Percentiles rank a stretch among this genome's conserved stretches.
Evolutionary conservation across 176 grass and related monocot species (phyloP).

Genomic region (Carex pumila): DNA sequence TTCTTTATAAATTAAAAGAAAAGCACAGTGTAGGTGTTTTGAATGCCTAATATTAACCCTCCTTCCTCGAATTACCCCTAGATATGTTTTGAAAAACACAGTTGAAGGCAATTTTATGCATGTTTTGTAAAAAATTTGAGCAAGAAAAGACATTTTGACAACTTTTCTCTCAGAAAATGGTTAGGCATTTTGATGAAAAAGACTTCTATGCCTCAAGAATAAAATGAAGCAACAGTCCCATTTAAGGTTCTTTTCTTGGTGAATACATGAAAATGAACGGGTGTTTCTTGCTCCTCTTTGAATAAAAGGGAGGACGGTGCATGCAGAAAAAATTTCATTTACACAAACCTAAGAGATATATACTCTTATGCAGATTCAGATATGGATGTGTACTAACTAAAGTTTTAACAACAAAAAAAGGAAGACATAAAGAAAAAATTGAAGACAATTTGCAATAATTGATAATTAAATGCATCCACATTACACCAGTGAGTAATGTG

Average conservation of each 20-base stretch:
- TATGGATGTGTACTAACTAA: neutral
- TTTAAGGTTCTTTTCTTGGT: neutral
- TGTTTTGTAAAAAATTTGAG: neutral
- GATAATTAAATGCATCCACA: neutral
- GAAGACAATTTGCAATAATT: neutral
- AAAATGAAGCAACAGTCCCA: neutral
- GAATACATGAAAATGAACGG: neutral
- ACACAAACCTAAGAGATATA: neutral
- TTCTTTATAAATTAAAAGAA: neutral
- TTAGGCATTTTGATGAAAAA: neutral
- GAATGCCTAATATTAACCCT: neutral
- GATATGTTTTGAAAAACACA: neutral
- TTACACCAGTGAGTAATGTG: neutral
- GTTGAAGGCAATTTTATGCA: no score
- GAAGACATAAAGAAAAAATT: neutral
- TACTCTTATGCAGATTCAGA: neutral
- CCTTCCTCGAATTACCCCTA: neutral
- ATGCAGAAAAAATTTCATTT: neutral
- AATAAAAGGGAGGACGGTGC: neutral
- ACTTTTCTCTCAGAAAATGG: neutral
- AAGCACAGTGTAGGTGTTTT: neutral
- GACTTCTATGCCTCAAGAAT: neutral
- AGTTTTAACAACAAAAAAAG: neutral
- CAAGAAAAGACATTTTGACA: neutral
- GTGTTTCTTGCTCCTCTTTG: neutral